Evolutionary conservation across 2,329 filamentous ascomycete genomes (phyloP), one percentile per base, ranked within the genome.

Genomic region (Botryosphaeria dothidea): DNA sequence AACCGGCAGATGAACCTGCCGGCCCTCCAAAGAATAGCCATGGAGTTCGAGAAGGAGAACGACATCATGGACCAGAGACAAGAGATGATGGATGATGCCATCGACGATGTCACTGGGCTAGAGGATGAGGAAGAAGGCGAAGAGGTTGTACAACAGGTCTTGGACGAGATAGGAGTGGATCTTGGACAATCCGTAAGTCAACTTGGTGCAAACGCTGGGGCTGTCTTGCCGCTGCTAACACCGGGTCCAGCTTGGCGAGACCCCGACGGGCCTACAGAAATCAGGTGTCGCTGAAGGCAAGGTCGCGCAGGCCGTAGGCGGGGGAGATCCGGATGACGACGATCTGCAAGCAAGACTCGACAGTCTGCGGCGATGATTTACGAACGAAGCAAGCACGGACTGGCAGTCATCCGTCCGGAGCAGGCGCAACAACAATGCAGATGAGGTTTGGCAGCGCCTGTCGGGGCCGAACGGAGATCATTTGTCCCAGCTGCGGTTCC

Each of bases 81-180:
- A 78, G 95, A 98, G 79, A 97, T 99, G 92, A 98, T 99, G 95
- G 94, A 98, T 75, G 95, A 98, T 78, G 94, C 93, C 21, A 95
- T 99, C 66, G 95, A 99, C 75, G 95, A 99, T 77, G 93, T 94
- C 57, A 97, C 95, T 72, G 95, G 96, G 25, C 83, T 96, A 41
- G 88, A 90, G 64, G 88, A 96, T 67, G 95, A 99, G 74, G 95
- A 97, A 72, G 95, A 98, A 77, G 92, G 93, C 36, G 95, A 99
- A 71, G 95, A 99, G 76, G 92, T 98, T 13, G 93, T 99, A 36
- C 96, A 97, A 72, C 93, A 97, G 79, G 92, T 99, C 4, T 79
- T 99, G 72, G 95, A 98, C 75, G 95, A 98, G 80, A 97, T 99
- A 76, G 95, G 95, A 62, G 89, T 99, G 31, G 94, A 99, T 74